Conservation (phyloP, 1,284 basidiomycete genomes). For the Naganishia cerealis region DNA sequence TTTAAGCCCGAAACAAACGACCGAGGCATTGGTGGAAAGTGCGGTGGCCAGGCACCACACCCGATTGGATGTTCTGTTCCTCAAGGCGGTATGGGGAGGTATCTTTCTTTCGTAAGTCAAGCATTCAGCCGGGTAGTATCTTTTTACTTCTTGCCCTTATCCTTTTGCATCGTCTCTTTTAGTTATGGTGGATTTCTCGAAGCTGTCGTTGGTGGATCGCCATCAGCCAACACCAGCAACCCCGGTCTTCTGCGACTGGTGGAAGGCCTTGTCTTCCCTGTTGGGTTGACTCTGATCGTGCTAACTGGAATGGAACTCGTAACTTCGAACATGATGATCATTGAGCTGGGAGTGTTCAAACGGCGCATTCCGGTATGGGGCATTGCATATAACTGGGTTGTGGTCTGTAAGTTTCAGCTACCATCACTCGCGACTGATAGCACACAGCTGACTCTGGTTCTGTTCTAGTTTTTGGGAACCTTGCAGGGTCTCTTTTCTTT, state of each 20-base stretch:
- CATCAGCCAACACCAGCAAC: slow-evolving; percentile 31
- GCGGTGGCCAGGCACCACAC: slow-evolving; percentile 30
- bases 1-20: slow-evolving; percentile 27
- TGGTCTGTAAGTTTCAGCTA: slow-evolving; percentile 23
- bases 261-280: slow-evolving; percentile 35
- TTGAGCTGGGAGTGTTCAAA: slow-evolving; percentile 32
- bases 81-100: slow-evolving; percentile 32
- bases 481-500: slow-evolving; percentile 44
- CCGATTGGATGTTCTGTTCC: slow-evolving; percentile 28
- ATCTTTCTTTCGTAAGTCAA: slow-evolving; percentile 25
- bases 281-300: slow-evolving; percentile 34
- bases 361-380: slow-evolving; percentile 32
- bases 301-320: slow-evolving; percentile 34
- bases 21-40: slow-evolving; percentile 30
- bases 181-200: slow-evolving; percentile 31
- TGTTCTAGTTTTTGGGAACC: slow-evolving; percentile 41
- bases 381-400: slow-evolving; percentile 29
- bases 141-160: neutral
- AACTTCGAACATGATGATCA: slow-evolving; percentile 36
- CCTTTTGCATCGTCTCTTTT: neutral
- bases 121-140: neutral
- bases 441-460: neutral
- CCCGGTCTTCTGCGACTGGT: slow-evolving; percentile 31
- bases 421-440: neutral
- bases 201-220: slow-evolving; percentile 33